Evolutionary conservation across 2,329 filamentous ascomycete genomes (phyloP).

Genomic region (Hymenoscyphus salicellus): DNA sequence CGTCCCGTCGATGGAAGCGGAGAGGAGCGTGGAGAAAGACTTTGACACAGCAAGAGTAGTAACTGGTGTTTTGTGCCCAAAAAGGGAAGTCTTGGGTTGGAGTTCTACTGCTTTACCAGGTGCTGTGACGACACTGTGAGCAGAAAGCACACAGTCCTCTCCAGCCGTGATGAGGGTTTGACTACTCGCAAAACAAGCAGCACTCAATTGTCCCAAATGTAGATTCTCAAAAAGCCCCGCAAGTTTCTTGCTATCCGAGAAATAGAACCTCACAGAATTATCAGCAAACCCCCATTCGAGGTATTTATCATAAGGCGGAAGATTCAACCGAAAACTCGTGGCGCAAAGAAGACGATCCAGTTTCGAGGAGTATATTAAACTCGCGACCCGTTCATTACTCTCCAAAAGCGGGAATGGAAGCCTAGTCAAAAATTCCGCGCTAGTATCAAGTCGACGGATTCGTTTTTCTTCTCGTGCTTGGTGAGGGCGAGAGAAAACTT

Average conservation of each 20-base stretch:
- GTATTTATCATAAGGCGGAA: slow-evolving; percentile 89
- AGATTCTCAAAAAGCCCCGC: slow-evolving; percentile 91
- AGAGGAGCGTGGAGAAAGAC: slow-evolving; percentile 83
- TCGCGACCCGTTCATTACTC: slow-evolving; percentile 73
- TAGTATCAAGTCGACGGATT: slow-evolving; percentile 70
- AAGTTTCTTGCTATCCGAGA: slow-evolving; percentile 75
- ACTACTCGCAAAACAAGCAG: slow-evolving; percentile 80
- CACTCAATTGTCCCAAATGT: slow-evolving; percentile 85
- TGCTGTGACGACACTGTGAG: slow-evolving; percentile 69
- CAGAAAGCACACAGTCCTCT: slow-evolving; percentile 84
- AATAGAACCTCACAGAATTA: slow-evolving; percentile 87
- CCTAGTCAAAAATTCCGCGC: slow-evolving; percentile 71
- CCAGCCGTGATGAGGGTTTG: slow-evolving; percentile 89
- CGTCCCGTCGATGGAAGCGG: slow-evolving; percentile 77
- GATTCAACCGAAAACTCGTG: slow-evolving; percentile 79
- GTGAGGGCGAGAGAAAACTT: slow-evolving; percentile 83
- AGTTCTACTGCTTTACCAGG: slow-evolving; percentile 72
- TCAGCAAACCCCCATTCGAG: slow-evolving; percentile 96
- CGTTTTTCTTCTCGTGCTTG: slow-evolving; percentile 71
- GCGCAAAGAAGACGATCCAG: slow-evolving; percentile 80
- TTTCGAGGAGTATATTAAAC: slow-evolving; percentile 73
- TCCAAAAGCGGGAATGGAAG: slow-evolving; percentile 73
- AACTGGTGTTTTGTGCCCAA: slow-evolving; percentile 84
- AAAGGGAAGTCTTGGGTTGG: slow-evolving; percentile 73
- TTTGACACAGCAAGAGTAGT: slow-evolving; percentile 80